Evolutionary conservation across 2,329 filamentous ascomycete species (phyloP), one percentile per base, ranked within the genome.

Genomic region (Colletotrichum lini): DNA sequence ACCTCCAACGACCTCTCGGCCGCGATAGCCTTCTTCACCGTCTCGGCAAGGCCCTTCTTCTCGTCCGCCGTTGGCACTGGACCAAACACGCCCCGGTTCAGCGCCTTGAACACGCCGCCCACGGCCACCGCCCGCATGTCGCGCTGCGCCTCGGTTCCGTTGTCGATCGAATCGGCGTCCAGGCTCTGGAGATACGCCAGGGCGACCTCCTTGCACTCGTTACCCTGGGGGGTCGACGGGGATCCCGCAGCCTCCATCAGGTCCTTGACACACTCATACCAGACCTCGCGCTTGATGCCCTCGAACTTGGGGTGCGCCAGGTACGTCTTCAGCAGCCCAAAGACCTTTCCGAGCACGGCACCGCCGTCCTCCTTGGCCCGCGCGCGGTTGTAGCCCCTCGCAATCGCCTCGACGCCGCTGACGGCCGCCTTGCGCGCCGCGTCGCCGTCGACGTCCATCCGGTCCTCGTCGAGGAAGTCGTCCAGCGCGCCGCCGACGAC

Each of bases 391-490:
- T 89, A 90, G 2, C 86, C 86, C 15, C 82, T 82, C 13, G 85
- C 83, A 1, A 87, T 77, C 0, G 85, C 86, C 74, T 89, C 86
- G 3, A 90, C 74, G 0, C 84, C 88, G n/a, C 83, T 85, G 47
- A 83, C 83, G 0, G 84, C 83, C 7, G 86, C 86, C 71, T 82
- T 82, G 12, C 80, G 81, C 10, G 81, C 84, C 70, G 85, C 84
- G 10, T 79, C 81, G 62, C 80, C 83, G 77, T 93, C 91, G 26
- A 93, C 82, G 21, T 94, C 92, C 92, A 94, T 94, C 67, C 86
- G 86, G 73, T 92, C 89, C 56, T 89, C 89, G 42, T 87, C 86
- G 9, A 79, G 81, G 5, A 88, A 75, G 38, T 90, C 87, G 53
- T 91, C 89, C 44, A 97, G 80, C 56, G 91, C 83, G 0, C 89